Conservation (phyloP, 2,329 filamentous ascomycete genomes). For the Colletotrichum kahawae region DNA sequence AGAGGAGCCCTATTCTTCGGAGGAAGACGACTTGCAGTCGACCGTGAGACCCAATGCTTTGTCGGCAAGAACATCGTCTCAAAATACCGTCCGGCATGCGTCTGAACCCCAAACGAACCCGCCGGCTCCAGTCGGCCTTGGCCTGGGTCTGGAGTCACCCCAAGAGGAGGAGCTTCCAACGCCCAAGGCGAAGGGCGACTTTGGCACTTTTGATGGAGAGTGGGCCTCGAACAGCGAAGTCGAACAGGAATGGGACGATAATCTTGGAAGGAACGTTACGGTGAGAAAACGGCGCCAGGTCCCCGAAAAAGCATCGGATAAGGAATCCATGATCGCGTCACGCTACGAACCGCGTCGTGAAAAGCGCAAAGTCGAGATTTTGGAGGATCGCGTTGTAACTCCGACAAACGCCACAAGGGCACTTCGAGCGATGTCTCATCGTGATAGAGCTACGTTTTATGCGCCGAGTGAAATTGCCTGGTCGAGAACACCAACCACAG, state of each 20-base stretch:
- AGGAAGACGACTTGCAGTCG: constrained; percentile 56
- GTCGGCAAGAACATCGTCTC: constrained; percentile 45
- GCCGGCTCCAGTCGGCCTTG: constrained; percentile 5
- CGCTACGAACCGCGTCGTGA: constrained; percentile 25
- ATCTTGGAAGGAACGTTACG: constrained; percentile 57
- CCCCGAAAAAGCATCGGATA: constrained; percentile 2
- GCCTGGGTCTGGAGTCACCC: constrained; percentile 15
- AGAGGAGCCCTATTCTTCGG: constrained; percentile 68
- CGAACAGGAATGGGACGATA: constrained; percentile 60
- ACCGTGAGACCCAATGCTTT: constrained; percentile 43
- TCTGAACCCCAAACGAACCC: constrained; percentile 31
- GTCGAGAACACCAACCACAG: constrained; percentile 38
- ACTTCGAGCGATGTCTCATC: constrained; percentile 50
- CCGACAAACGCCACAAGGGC: constrained; percentile 59
- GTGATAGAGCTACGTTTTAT: constrained; percentile 44
- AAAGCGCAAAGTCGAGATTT: constrained; percentile 39
- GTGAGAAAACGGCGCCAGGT: constrained; percentile 50
- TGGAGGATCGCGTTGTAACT: constrained; percentile 52
- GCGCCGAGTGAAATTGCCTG: constrained; percentile 37
- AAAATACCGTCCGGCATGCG: constrained; percentile 46
- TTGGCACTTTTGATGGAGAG: constrained; percentile 63
- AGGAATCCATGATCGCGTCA: not conserved
- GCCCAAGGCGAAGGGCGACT: constrained; percentile 51
- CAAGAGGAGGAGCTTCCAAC: constrained; percentile 40
- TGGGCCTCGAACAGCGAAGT: constrained; percentile 56